A percentile compares a stretch with the other conserved stretches of the same genome.
phyloP scores from a whole-genome alignment of 176 grass and related monocot species.

The Cenchrus fungigraminus region DNA sequence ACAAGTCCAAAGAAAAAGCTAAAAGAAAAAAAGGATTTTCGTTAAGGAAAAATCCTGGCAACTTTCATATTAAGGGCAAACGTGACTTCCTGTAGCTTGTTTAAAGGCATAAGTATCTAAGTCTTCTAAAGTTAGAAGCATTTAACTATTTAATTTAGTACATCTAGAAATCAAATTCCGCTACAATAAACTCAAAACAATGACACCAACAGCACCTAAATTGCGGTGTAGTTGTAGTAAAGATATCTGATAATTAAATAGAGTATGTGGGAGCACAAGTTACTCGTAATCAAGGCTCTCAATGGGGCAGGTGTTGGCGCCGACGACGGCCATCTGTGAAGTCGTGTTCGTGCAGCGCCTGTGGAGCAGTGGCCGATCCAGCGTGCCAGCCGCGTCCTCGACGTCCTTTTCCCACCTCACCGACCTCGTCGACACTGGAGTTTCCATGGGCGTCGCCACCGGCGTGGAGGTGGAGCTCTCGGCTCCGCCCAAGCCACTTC shows the following conservation, averaged over 20 bases:
- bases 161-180: not conserved
- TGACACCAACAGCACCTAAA: not conserved
- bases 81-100: not conserved
- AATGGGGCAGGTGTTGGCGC: slow-evolving; percentile 68
- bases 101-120: not conserved
- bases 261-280: not conserved
- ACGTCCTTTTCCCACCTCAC: slow-evolving; percentile 42
- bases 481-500: not conserved
- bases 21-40: not conserved
- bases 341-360: slow-evolving; percentile 58
- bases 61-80: not conserved
- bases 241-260: not conserved
- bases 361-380: slow-evolving; percentile 51
- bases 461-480: slow-evolving; percentile 35
- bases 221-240: not conserved
- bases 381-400: slow-evolving; percentile 31
- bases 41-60: not conserved
- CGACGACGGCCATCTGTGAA: slow-evolving; percentile 78
- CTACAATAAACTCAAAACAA: not conserved
- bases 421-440: slow-evolving; percentile 37
- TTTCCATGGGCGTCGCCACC: slow-evolving; percentile 26
- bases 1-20: not conserved
- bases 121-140: not conserved
- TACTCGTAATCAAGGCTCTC: slow-evolving; percentile 89
- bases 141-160: not conserved